Percentiles rank a stretch among this genome's conserved stretches.
phyloP scores from a whole-genome alignment of 768 basidiomycete genomes.

The Leccinum rimulosum region DNA sequence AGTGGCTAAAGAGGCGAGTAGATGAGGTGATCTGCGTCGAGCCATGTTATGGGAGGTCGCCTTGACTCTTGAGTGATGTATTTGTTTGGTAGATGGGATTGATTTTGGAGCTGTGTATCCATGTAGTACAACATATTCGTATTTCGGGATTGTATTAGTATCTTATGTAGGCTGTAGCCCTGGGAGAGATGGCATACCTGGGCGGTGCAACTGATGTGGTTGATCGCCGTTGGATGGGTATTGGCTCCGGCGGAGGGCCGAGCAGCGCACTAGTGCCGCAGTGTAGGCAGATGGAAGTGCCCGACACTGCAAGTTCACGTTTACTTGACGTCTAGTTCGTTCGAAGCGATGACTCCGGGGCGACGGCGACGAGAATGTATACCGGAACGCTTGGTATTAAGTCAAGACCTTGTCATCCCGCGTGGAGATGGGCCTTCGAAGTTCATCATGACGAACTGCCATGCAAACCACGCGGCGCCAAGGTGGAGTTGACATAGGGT shows the following conservation, averaged over 20 bases:
- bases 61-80: constrained; percentile 16
- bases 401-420: background rate
- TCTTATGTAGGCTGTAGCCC: constrained; percentile 8
- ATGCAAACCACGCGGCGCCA: constrained; percentile 18
- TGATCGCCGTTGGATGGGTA: background rate
- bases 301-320: too few relatives aligned
- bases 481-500: constrained; percentile 13
- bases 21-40: constrained; percentile 63
- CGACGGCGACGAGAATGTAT: background rate
- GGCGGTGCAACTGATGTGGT: background rate
- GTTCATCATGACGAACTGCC: background rate
- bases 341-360: background rate
- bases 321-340: too few relatives aligned
- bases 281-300: constrained; percentile 1
- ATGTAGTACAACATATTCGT: background rate
- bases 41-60: constrained; percentile 46
- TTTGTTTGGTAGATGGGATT: background rate
- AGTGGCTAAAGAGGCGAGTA: constrained; percentile 63
- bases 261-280: constrained; percentile 17
- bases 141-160: constrained; percentile 16
- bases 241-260: background rate
- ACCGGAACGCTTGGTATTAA: background rate
- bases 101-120: constrained; percentile 5
- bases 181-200: background rate
- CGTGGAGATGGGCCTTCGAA: too few relatives aligned